Evolutionary conservation across 2,329 filamentous ascomycete species (phyloP), one percentile per base, ranked within the genome.

Genomic region (Sporothrix protearum): DNA sequence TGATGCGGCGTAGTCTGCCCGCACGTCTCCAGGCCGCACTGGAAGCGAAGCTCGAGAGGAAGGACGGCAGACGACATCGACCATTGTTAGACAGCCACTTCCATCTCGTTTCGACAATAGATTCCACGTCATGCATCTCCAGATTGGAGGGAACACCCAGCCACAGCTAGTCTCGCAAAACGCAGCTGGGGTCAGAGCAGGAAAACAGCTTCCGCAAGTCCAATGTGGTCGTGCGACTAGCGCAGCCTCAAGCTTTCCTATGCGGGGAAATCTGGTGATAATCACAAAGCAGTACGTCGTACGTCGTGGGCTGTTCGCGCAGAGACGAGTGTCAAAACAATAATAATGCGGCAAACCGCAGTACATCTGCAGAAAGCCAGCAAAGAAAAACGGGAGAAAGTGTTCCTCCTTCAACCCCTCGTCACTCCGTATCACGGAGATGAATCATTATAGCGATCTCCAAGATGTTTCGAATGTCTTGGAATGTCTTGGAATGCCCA

Each of bases 1-100:
- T 68, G 45, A 68, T 68, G 64, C 64, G 64, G 25, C 64, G 64
- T 19, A 68, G 64, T 45, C n/a, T 68, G 64, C 64, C 64, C 2
- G 64, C 64, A n/a, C 45, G 64, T 68, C 45, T 68, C 9, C 64
- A 68, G 19, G 45, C 64, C 45, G 25, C 28, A 28, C 45, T 45
- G 16, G 12, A 51, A 10, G 64, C 42, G 45, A 68, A 68, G 45
- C 47, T 68, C 45, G 51, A 68, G 63, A 28, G 4, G 22, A 28
- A 63, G 16, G 19, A 1, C 10, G n/a, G 55, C 3, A 39, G 30
- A 42, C 7, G n/a, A 25, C 1, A 22, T 9, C 14, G 9, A 2
- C 8, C 49, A 25, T 25, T 36, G 30, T 9, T 36, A 39, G 30
- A 25, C 19, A 22, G 36, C 3, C 30, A 36, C 7, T n/a, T 19